phyloP scores from a whole-genome alignment of 73 alveolate species.

The Paramecium octaurelia region DNA sequence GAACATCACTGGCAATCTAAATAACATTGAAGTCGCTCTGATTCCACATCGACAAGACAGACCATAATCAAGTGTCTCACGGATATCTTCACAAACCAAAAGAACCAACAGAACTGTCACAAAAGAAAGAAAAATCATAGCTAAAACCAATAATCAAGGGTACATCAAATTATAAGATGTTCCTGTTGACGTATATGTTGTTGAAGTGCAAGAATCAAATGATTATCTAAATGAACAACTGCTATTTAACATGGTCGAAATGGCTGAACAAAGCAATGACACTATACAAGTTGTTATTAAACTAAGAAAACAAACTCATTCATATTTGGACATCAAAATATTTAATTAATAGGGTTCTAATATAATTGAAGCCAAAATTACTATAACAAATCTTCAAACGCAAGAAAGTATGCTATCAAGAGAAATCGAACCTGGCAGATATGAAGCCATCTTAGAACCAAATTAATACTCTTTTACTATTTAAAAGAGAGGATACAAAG shows the following conservation, averaged over 20 bases:
- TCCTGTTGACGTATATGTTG: slow-evolving; percentile 62
- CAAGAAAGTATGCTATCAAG: neutral
- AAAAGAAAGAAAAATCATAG: slow-evolving; percentile 32
- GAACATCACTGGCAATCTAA: neutral
- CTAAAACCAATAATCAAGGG: slow-evolving; percentile 57
- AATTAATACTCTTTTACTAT: neutral
- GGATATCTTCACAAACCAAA: slow-evolving; percentile 25
- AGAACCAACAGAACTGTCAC: slow-evolving; percentile 1
- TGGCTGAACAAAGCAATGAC: slow-evolving; percentile 11
- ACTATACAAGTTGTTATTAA: neutral
- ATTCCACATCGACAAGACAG: slow-evolving; percentile 15
- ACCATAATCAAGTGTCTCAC: slow-evolving; percentile 44
- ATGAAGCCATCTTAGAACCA: slow-evolving; percentile 46
- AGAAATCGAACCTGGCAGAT: slow-evolving; percentile 15
- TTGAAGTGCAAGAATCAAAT: slow-evolving; percentile 65
- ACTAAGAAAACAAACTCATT: neutral
- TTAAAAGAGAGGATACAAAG: neutral
- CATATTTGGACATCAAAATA: neutral
- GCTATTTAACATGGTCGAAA: neutral
- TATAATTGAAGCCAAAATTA: neutral
- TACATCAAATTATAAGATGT: slow-evolving; percentile 33
- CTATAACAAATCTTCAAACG: neutral
- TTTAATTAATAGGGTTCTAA: neutral
- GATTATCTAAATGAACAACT: slow-evolving; percentile 45
- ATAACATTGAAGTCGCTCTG: slow-evolving; percentile 48